Conservation (phyloP, 2,329 filamentous ascomycete genomes). For the Geoglossum cookeanum region DNA sequence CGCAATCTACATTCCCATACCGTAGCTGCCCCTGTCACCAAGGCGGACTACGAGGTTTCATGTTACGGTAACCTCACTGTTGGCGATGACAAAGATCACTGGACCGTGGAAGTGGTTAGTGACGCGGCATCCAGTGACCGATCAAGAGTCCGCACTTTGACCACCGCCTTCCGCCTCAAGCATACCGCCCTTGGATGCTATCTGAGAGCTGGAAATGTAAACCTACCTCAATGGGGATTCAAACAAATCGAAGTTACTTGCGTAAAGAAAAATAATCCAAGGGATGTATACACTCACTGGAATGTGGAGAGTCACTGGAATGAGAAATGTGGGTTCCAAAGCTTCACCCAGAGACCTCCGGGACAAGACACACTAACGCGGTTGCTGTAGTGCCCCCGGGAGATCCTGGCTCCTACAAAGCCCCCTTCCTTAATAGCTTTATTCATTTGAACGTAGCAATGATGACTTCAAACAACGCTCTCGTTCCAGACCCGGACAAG, state of each 20-base stretch:
- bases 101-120: conserved; percentile 77
- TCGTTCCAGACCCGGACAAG: conserved; percentile 95
- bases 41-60: conserved; percentile 82
- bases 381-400: conserved; percentile 52
- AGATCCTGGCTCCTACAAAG: conserved; percentile 83
- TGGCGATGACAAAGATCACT: conserved; percentile 95
- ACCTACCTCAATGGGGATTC: conserved; percentile 97
- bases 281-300: conserved; percentile 94
- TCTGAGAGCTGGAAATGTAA: conserved; percentile 83
- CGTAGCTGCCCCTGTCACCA: conserved; percentile 73
- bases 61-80: conserved; percentile 90
- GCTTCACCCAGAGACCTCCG: conserved; percentile 4
- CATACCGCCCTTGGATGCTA: conserved; percentile 78
- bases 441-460: conserved; percentile 96
- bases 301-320: conserved; percentile 94
- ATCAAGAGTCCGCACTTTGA: conserved; percentile 73
- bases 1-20: conserved; percentile 93
- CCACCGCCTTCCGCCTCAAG: conserved; percentile 76
- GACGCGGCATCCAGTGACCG: conserved; percentile 77
- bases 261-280: conserved; percentile 77
- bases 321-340: conserved; percentile 49
- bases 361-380: conserved; percentile 15
- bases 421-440: conserved; percentile 93
- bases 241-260: conserved; percentile 98
- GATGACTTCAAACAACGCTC: conserved; percentile 99